phyloP scores from a whole-genome alignment of 208 protist genomes.

The Acanthamoeba sp. region DNA sequence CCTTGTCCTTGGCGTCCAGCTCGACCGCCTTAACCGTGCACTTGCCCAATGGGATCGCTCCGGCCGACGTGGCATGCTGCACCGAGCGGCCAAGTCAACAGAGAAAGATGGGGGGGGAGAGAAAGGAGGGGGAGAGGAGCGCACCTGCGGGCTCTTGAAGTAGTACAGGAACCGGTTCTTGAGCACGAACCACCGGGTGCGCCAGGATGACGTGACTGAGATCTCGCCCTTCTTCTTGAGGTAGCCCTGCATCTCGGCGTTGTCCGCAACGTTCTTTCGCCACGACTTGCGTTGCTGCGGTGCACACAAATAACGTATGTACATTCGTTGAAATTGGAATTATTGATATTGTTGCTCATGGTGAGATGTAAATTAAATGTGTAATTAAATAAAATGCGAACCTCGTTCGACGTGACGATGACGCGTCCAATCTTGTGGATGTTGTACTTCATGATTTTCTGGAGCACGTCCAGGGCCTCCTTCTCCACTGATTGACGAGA shows the following conservation, averaged over 20 bases:
- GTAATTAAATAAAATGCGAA: neutral
- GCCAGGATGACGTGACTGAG: neutral
- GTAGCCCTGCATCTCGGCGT: conserved; percentile 30
- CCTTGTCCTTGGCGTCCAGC: neutral
- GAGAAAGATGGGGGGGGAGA: neutral
- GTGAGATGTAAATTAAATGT: too few species aligned
- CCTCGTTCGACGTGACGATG: conserved; percentile 35
- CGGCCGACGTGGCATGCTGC: conserved; percentile 9
- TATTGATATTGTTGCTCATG: too few species aligned
- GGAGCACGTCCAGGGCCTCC: neutral
- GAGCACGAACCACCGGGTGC: conserved; percentile 59
- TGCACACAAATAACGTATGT: too few species aligned
- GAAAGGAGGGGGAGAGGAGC: neutral
- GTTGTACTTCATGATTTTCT: conserved; percentile 37
- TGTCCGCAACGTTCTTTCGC: conserved; percentile 19
- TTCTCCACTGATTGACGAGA: neutral
- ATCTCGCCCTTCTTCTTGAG: conserved; percentile 43
- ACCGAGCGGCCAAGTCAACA: neutral
- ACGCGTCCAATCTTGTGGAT: conserved; percentile 50
- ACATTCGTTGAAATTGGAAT: too few species aligned
- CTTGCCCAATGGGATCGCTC: conserved; percentile 1
- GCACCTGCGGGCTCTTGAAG: conserved; percentile 26
- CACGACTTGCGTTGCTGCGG: conserved; percentile 20
- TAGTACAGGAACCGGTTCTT: conserved; percentile 65
- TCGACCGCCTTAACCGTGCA: neutral